A percentile compares a stretch with the other conserved stretches of the same genome.
phyloP scores from a whole-genome alignment of 345 rosid species.

The Acer saccharum region DNA sequence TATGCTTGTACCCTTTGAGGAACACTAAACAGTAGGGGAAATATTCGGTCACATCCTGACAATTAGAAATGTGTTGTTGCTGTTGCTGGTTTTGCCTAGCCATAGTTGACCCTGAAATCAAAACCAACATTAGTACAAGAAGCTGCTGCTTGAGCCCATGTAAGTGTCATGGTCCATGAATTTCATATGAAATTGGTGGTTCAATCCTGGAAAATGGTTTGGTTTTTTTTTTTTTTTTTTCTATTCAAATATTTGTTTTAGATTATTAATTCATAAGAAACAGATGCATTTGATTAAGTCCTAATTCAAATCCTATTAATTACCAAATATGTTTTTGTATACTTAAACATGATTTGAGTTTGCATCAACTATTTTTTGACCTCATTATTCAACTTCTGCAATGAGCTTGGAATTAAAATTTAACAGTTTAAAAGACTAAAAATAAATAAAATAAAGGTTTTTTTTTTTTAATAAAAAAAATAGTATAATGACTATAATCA shows the following conservation, averaged over 20 bases:
- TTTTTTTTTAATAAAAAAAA: too few species aligned
- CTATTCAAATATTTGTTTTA: not conserved
- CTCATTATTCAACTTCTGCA: not conserved
- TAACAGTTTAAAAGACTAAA: too few species aligned
- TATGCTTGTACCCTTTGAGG: slow-evolving; percentile 26
- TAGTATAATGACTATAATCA: too few species aligned
- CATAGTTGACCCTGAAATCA: not conserved
- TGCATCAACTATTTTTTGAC: not conserved
- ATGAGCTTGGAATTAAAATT: not conserved
- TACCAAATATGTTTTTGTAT: not conserved
- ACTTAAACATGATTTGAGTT: not conserved
- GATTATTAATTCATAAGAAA: not conserved
- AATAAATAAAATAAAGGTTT: too few species aligned
- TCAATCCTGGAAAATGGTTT: not conserved
- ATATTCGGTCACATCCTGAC: not conserved
- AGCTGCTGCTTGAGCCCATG: slow-evolving; percentile 8
- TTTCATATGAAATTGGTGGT: slow-evolving; percentile 9
- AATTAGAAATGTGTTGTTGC: not conserved
- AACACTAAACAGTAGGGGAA: slow-evolving; percentile 2
- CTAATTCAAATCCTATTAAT: not conserved
- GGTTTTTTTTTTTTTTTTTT: not conserved
- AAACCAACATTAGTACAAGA: not conserved
- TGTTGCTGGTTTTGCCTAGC: not conserved
- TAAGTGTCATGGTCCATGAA: slow-evolving; percentile 4
- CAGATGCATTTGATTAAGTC: not conserved